Base-by-base conservation (phyloP, 257 asterid species). In the Paulownia fortunei region DNA sequence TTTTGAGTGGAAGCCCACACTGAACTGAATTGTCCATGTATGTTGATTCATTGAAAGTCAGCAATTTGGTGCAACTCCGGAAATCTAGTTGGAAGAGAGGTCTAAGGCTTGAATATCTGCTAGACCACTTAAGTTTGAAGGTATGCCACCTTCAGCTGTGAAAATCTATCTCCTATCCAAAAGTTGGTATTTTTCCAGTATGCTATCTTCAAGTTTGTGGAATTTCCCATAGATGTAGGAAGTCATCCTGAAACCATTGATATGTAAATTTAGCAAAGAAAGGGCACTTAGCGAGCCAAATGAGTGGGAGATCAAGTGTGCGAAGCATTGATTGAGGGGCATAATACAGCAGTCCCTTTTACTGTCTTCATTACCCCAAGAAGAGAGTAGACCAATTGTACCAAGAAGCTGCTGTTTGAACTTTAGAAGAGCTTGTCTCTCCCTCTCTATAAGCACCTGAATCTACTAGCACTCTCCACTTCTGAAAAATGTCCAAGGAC, bases 161-260 rank as follows among this genome's bases (percentile, higher is more conserved):
- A 6, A 8, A 72, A 60, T 13, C 8, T 26, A 23, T 61, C 67
- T 23, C 82, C 79, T 11, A 72, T 8, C 82, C 79, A 72, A 11
- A n/a, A n/a, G 68, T 5, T 49, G 79, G 82, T 69, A 79, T 62
- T 11, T 46, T 21, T 3, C 78, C 78, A 3, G 65, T 54, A 77
- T 47, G n/a, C n/a, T 24, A 77, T 12, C 0, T 7, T 6, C 36
- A 82, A 55, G 2, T 7, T 7, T 10, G 32, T 63, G 15, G 69
- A 81, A 23, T 81, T 76, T 13, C 26, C 51, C 76, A 81, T 8
- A 3, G 82, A 82, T 23, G 21, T 15, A 5, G 85, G 82, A 37
- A 82, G n/a, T 18, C 32, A 76, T 21, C 80, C 80, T 6, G 51
- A 82, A 47, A 30, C 42, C 72, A 36, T 77, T 82, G 51, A 72